Evolutionary conservation across 1,284 basidiomycete genomes (phyloP), one percentile per base, ranked within the genome.

Genomic region (Takashimella tepidaria): DNA sequence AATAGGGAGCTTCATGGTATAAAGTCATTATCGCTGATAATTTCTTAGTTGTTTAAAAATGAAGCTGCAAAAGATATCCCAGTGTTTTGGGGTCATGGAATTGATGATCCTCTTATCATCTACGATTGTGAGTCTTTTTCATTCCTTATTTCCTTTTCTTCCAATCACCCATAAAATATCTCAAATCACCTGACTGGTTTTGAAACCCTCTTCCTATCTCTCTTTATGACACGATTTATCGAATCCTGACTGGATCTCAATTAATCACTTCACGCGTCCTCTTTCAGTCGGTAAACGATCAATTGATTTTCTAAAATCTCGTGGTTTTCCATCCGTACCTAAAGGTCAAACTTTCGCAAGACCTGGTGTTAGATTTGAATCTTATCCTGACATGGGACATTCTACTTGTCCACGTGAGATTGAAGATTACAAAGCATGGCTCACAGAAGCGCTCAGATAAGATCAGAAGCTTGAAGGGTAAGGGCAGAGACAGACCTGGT

Each of bases 71-170:
- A 79, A 52, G 79, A 81, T 12, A 77, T 83, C n/a, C 86, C 89
- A 1, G 79, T 92, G 37, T 93, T 93, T 77, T 89, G 88, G 84
- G 92, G 88, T 5, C 89, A 92, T 60, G 92, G 92, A 6, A 82
- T 77, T n/a, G 76, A 74, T 26, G 92, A 96, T 71, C 83, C 82
- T 8, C 79, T 93, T 12, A 85, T 93, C 51, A 79, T 78, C 51
- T 80, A 79, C 59, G 58, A 71, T 44, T 76, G 72, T 75, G 57
- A 63, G 69, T 63, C 5, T 4, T 42, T 43, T 16, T 6, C n/a
- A 43, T 2, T 10, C 41, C 3, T 44, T 8, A 37, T 16, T 16
- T 16, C 31, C 16, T 37, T 16, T 16, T 37, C 31, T 37, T 13
- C 3, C 16, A n/a, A n/a, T n/a, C n/a, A n/a, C n/a, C n/a, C n/a